Evolutionary conservation across 164 flowering plant species (phyloP).

Genomic region (Umbilicus rupestris): DNA sequence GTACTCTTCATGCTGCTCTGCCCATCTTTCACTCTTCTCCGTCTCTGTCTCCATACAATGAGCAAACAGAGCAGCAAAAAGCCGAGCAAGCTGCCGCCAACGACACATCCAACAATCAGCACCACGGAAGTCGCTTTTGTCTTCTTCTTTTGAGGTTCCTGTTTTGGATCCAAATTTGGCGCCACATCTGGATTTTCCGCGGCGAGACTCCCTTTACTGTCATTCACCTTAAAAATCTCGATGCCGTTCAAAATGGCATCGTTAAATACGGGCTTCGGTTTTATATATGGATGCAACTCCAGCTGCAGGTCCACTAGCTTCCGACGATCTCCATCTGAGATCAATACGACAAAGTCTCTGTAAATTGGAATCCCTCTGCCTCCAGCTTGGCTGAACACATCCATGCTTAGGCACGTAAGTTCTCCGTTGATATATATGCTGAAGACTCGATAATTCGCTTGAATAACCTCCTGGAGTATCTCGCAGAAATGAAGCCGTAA

Average conservation of each 20-base stretch:
- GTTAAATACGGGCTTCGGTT: not conserved
- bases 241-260: conserved; percentile 40
- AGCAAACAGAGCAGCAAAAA: not conserved
- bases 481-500: conserved; percentile 40
- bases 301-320: conserved; percentile 14
- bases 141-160: not conserved
- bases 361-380: conserved; percentile 14
- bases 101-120: not conserved
- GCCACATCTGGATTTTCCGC: conserved; percentile 16
- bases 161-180: not conserved
- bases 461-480: not conserved
- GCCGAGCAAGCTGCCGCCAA: not conserved
- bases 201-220: conserved; percentile 17
- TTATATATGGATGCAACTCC: conserved; percentile 20
- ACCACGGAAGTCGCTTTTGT: not conserved
- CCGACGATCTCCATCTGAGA: not conserved
- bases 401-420: conserved; percentile 14
- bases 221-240: conserved; percentile 40
- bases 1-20: not conserved
- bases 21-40: not conserved
- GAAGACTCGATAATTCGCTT: conserved; percentile 13
- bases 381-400: conserved; percentile 17
- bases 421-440: conserved; percentile 19
- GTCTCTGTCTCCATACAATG: not conserved
- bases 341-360: conserved; percentile 19